These are phyloP conservation scores for Dalbergia cultrata DNA, from an alignment of 306 rosid genomes.

Conservation along the genomic window DNA sequence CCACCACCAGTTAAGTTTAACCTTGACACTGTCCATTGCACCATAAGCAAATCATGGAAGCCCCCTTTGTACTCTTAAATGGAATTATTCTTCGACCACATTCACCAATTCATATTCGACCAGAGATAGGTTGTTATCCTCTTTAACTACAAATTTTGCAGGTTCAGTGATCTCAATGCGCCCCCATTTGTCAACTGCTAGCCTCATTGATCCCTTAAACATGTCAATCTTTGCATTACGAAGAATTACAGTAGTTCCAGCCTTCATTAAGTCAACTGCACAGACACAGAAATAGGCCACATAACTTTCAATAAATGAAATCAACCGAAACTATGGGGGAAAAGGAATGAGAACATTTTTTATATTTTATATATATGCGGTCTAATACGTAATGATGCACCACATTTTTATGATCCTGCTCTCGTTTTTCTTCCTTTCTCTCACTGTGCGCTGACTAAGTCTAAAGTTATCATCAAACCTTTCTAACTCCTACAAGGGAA, in stretches of 20 bases:
- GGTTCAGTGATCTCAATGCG: conserved; percentile 55
- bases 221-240: conserved; percentile 48
- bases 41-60: conserved; percentile 21
- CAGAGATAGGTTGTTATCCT: conserved; percentile 55
- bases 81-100: conserved; percentile 48
- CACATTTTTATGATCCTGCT: background rate
- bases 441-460: background rate
- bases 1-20: conserved; percentile 40
- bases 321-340: background rate
- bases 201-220: conserved; percentile 56
- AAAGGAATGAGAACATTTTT: background rate
- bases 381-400: background rate
- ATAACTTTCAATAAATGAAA: background rate
- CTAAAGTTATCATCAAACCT: background rate
- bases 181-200: conserved; percentile 56
- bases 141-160: conserved; percentile 51
- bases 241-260: conserved; percentile 41
- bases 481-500: background rate
- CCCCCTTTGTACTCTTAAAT: conserved; percentile 22
- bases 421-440: conserved; percentile 12
- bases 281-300: background rate
- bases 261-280: conserved; percentile 33
- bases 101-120: conserved; percentile 59
- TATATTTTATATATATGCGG: background rate
- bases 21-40: conserved; percentile 34